Conservation (phyloP, 306 rosid species). For the Glycyrrhiza uralensis region DNA sequence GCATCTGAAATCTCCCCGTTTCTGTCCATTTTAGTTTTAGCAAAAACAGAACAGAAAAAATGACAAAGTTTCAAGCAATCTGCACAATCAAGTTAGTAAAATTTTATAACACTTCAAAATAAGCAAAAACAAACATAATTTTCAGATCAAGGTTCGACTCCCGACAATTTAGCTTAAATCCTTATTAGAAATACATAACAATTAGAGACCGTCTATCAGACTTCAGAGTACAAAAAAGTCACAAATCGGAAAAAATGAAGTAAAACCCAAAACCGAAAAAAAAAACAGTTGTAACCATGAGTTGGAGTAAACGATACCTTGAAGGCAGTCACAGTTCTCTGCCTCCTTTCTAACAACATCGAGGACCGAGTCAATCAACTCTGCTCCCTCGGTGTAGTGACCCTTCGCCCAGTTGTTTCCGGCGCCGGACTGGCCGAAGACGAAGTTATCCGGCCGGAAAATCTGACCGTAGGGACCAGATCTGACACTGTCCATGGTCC, state of each 20-base stretch:
- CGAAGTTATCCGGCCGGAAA: constrained; percentile 53
- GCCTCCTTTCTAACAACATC: constrained; percentile 56
- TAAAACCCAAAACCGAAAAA: not conserved
- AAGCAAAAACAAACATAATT: not conserved
- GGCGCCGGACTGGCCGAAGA: constrained; percentile 51
- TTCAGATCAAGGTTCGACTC: not conserved
- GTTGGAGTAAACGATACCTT: constrained; percentile 29
- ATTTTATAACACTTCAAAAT: not conserved
- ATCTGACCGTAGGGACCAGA: constrained; percentile 50
- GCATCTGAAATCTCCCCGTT: not conserved
- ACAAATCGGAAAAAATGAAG: not conserved
- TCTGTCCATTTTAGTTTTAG: too few species aligned
- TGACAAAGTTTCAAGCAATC: not conserved
- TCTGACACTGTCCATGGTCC: constrained; percentile 63
- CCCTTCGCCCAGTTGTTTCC: constrained; percentile 73
- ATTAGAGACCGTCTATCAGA: not conserved
- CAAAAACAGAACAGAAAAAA: not conserved
- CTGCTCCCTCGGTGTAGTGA: constrained; percentile 55
- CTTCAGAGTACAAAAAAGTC: not conserved
- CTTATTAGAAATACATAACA: not conserved
- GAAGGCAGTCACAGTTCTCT: constrained; percentile 58
- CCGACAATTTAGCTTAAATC: not conserved
- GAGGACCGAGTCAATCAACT: constrained; percentile 56
- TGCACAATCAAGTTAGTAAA: not conserved
- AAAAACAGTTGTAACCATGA: not conserved